Evolutionary conservation across 805 yeast genomes (phyloP), one percentile per base, ranked within the genome.

Genomic region (Pichia paraexigua): DNA sequence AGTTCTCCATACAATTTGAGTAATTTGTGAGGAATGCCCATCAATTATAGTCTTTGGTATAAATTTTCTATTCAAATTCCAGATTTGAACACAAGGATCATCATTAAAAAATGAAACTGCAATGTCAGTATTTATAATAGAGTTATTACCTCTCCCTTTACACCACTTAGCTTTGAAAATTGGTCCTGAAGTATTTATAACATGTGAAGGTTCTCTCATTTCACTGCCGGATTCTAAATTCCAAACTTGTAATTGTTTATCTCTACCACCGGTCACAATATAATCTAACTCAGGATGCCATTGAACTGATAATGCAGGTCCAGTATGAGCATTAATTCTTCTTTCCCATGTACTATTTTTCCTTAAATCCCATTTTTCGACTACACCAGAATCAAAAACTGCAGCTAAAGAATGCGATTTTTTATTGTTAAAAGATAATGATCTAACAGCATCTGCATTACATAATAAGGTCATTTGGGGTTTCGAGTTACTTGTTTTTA

Each of bases 251-350:
- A 86, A 73, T 58, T 82, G 83, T 49, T 85, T 84, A 67, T 94
- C 99, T 60, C 97, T 75, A 9, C 99, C 99, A 17, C 97, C 97
- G 21, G 96, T 87, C 6, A 84, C 83, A 21, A 94, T 77, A 60
- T 83, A 87, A 56, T 91, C 96, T 39, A 75, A 64, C 40, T 81
- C 83, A 0, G 95, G 95, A 62, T 91, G 96, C 83, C 96, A 90
- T 60, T 88, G 90, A 5, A 94, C 66, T 5, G 95, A 80, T 18
- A 91, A 71, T 0, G 96, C 98, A 2, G 96, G 95, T 0, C 96
- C 96, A 2, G 89, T 79, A 63, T 92, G 98, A 3, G 96, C 95
- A 60, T 85, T 87, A 63, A 94, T 76, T 53, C 83, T 81, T 48
- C 83, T 72, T 59, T 92, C 97, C 47, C 72, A 72, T 47, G 70